A percentile compares a stretch with the other conserved stretches of the same genome.
Conservation (phyloP, 2,329 filamentous ascomycete species). For the Aspergillus bombycis region DNA sequence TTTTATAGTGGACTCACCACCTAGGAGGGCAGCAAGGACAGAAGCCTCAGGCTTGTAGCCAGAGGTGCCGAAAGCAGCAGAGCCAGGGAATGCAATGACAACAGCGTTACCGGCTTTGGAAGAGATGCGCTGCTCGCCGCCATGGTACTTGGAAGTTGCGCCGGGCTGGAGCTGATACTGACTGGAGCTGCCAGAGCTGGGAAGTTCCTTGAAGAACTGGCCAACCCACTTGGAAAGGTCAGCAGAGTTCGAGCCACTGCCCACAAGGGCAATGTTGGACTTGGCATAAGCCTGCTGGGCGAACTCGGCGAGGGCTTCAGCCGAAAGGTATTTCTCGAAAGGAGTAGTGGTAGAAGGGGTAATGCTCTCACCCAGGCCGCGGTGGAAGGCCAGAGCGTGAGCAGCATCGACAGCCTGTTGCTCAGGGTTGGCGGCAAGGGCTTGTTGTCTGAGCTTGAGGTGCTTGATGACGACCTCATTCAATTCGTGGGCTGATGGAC, state of each 20-base stretch:
- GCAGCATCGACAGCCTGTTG: conserved; percentile 82
- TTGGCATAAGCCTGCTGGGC: conserved; percentile 81
- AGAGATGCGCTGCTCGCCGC: conserved; percentile 88
- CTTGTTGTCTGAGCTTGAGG: conserved; percentile 77
- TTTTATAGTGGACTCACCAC: conserved; percentile 89
- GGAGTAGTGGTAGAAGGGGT: conserved; percentile 73
- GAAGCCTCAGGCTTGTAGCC: conserved; percentile 87
- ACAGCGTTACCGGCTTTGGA: conserved; percentile 78
- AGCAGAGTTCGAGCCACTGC: conserved; percentile 78
- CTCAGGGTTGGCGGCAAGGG: conserved; percentile 63
- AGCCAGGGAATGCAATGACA: conserved; percentile 90
- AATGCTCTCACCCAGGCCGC: conserved; percentile 79
- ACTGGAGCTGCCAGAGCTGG: conserved; percentile 53
- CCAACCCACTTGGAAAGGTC: conserved; percentile 86
- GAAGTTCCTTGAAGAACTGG: conserved; percentile 82
- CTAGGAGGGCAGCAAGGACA: conserved; percentile 85
- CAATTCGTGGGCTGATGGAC: conserved; percentile 75
- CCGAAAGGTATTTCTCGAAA: conserved; percentile 77
- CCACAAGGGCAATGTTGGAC: conserved; percentile 87
- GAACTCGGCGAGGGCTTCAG: conserved; percentile 73
- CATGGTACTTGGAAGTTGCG: conserved; percentile 80
- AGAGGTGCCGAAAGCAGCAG: conserved; percentile 69
- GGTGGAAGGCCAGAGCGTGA: conserved; percentile 88
- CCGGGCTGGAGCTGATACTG: conserved; percentile 60
- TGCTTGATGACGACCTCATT: conserved; percentile 81